These are phyloP conservation scores for Crataegus laevigata DNA, from an alignment of 306 rosid genomes.

Conservation along the genomic window DNA sequence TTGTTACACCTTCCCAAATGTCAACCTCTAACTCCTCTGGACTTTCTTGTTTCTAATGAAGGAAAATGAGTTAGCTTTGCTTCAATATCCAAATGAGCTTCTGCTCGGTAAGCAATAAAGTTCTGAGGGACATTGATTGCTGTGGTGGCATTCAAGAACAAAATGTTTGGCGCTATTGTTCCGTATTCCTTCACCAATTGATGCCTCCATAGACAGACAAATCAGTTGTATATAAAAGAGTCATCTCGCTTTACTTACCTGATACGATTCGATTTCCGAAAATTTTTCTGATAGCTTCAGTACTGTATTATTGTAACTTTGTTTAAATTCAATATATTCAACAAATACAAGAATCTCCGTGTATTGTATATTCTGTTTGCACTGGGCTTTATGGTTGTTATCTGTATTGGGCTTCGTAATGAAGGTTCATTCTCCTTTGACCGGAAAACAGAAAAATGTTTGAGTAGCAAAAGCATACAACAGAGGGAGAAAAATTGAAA, in stretches of 20 bases:
- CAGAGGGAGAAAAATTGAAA: neutral
- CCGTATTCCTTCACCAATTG: neutral
- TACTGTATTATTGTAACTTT: neutral
- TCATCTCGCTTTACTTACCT: neutral
- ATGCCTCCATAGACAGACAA: neutral
- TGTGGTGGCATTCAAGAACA: neutral
- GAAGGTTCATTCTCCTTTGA: too few species aligned
- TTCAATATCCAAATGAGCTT: neutral
- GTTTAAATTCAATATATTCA: neutral
- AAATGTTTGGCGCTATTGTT: neutral
- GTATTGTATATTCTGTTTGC: neutral
- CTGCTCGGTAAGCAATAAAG: neutral
- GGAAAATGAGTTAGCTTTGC: neutral
- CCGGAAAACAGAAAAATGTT: too few species aligned
- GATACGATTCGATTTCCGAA: neutral
- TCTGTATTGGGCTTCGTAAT: too few species aligned
- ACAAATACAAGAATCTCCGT: neutral
- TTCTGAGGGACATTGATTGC: neutral
- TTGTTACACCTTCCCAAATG: neutral
- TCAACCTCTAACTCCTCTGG: neutral
- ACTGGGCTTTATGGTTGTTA: too few species aligned
- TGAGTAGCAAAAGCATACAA: neutral
- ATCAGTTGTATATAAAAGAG: slow-evolving; percentile 11
- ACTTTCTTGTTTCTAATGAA: neutral
- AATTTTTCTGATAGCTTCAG: slow-evolving; percentile 7